Percentiles rank a stretch among this genome's conserved stretches.
Evolutionary conservation across 116 monocot species (phyloP).

Genomic region (Phalaenopsis hybrid): DNA sequence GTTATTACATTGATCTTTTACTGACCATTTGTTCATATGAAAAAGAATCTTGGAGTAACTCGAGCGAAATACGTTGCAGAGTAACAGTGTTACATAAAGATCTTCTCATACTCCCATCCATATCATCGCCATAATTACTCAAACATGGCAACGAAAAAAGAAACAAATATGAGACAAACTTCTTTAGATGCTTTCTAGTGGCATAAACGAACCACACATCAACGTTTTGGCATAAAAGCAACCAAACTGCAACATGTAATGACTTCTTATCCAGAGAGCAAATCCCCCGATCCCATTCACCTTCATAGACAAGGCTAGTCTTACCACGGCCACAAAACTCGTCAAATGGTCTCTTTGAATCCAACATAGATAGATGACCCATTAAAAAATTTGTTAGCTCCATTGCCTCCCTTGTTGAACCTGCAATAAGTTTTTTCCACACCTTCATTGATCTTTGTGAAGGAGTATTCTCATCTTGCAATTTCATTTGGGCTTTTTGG

Average conservation of each 20-base stretch:
- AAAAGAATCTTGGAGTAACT: slow-evolving; percentile 44
- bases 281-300: slow-evolving; percentile 43
- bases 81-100: slow-evolving; percentile 16
- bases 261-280: slow-evolving; percentile 57
- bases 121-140: slow-evolving; percentile 8
- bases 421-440: slow-evolving; percentile 21
- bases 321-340: slow-evolving; percentile 19
- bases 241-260: slow-evolving; percentile 54
- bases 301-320: slow-evolving; percentile 6
- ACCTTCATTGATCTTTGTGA: slow-evolving; percentile 19
- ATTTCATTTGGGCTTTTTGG: slow-evolving; percentile 13
- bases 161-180: slow-evolving; percentile 54
- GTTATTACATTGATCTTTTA: not conserved
- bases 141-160: slow-evolving; percentile 19
- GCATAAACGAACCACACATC: slow-evolving; percentile 75
- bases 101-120: not conserved
- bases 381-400: slow-evolving; percentile 47
- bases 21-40: slow-evolving; percentile 71
- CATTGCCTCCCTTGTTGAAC: slow-evolving; percentile 41
- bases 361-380: slow-evolving; percentile 15
- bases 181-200: slow-evolving; percentile 37
- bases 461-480: not conserved
- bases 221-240: slow-evolving; percentile 61
- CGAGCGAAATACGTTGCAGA: slow-evolving; percentile 41
- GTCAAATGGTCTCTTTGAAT: not conserved